phyloP scores from a whole-genome alignment of 1,284 basidiomycete genomes.

The Ceratobasidium papillatum region DNA sequence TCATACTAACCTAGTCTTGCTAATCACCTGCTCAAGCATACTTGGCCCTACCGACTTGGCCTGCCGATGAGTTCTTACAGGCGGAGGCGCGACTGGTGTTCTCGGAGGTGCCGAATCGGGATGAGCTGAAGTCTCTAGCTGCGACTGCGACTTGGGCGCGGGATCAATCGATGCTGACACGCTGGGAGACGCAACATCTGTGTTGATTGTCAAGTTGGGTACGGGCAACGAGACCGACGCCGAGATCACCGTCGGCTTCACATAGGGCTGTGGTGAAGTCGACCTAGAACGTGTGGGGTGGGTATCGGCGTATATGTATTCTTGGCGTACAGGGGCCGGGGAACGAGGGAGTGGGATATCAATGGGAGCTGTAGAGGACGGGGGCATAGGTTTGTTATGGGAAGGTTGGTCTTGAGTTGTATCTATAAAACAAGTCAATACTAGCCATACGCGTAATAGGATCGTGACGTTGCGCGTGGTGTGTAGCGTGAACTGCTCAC shows the following conservation, averaged over 20 bases:
- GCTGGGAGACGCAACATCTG: neutral
- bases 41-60: slow-evolving; percentile 57
- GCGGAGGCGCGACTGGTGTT: neutral
- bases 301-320: slow-evolving; percentile 25
- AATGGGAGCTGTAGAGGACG: neutral
- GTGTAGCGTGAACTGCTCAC: slow-evolving; percentile 1
- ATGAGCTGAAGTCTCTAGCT: slow-evolving; percentile 1
- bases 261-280: slow-evolving; percentile 11
- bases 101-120: slow-evolving; percentile 15
- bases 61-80: slow-evolving; percentile 50
- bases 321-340: neutral
- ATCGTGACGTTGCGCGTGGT: slow-evolving; percentile 51
- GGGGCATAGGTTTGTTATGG: neutral
- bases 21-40: slow-evolving; percentile 74
- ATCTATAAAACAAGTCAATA: neutral
- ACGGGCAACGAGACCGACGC: slow-evolving; percentile 23
- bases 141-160: neutral
- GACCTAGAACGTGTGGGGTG: neutral
- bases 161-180: slow-evolving; percentile 2
- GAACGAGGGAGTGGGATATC: neutral
- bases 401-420: neutral
- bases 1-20: slow-evolving; percentile 60
- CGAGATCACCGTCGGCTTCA: slow-evolving; percentile 33
- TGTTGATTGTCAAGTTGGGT: slow-evolving; percentile 28
- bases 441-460: slow-evolving; percentile 48